phyloP scores from a whole-genome alignment of 805 yeast species.

The Debaryomyces tyrocola region DNA sequence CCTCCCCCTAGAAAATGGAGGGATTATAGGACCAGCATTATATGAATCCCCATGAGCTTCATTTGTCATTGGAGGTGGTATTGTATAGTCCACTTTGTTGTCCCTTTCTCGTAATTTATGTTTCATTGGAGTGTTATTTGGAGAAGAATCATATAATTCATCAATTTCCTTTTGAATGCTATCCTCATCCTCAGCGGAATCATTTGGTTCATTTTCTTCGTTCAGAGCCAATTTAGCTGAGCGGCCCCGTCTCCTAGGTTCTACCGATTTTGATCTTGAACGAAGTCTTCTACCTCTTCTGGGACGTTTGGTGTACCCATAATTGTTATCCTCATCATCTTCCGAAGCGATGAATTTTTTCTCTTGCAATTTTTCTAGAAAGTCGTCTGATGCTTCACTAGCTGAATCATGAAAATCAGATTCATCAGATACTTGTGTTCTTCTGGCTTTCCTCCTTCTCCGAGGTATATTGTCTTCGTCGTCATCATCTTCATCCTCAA shows the following conservation, averaged over 20 bases:
- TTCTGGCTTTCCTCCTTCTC: constrained; percentile 9
- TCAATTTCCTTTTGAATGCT: constrained; percentile 63
- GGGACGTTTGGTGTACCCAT: constrained; percentile 12
- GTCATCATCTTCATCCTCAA: constrained; percentile 15
- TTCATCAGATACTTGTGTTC: constrained; percentile 17
- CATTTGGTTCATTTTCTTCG: constrained; percentile 5
- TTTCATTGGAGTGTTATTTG: constrained; percentile 47
- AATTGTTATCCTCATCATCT: constrained; percentile 24
- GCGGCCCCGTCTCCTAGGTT: constrained; percentile 19
- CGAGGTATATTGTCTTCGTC: constrained; percentile 6
- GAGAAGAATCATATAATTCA: constrained; percentile 62
- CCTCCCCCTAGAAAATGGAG: constrained; percentile 31
- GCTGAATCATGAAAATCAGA: constrained; percentile 20
- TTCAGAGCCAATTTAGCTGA: constrained; percentile 11
- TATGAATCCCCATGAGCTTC: constrained; percentile 33
- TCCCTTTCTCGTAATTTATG: constrained; percentile 50
- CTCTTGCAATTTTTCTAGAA: constrained; percentile 29
- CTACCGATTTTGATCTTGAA: constrained; percentile 23
- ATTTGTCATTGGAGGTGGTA: constrained; percentile 74
- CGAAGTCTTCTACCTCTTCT: constrained; percentile 13
- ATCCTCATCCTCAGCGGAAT: constrained; percentile 28
- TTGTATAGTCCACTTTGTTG: constrained; percentile 66
- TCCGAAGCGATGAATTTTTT: constrained; percentile 38
- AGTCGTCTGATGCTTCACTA: constrained; percentile 22
- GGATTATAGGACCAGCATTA: constrained; percentile 10